Conservation (phyloP, 371 early-diverging fungal species). For the Mucor irregularis region DNA sequence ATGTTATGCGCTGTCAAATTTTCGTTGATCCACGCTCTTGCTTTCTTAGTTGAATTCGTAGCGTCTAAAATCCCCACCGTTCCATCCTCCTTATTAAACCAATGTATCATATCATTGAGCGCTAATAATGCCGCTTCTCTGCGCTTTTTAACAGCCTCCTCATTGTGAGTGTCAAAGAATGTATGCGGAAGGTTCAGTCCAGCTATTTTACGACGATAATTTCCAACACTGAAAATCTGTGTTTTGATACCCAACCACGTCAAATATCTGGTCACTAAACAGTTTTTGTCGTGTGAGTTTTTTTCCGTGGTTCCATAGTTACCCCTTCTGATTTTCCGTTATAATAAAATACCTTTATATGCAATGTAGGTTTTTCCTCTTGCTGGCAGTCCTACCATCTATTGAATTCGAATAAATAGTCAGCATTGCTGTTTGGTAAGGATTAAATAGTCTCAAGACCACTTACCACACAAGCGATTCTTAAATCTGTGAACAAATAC, state of each 20-base stretch:
- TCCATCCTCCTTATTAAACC: conserved; percentile 78
- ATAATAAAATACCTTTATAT: conserved; percentile 74
- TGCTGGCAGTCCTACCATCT: conserved; percentile 90
- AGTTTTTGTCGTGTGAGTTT: background rate
- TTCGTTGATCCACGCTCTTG: conserved; percentile 74
- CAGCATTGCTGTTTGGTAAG: background rate
- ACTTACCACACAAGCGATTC: conserved; percentile 41
- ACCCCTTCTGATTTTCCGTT: background rate
- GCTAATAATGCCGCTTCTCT: conserved; percentile 81
- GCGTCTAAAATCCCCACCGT: conserved; percentile 94
- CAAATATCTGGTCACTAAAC: conserved; percentile 83
- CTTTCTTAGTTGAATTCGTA: conserved; percentile 89
- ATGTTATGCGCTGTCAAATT: conserved; percentile 66
- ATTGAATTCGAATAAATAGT: background rate
- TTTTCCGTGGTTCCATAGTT: background rate
- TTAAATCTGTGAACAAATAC: conserved; percentile 26
- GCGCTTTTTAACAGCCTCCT: conserved; percentile 70
- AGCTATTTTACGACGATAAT: conserved; percentile 84
- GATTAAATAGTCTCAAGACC: background rate
- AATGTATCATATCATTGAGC: conserved; percentile 84
- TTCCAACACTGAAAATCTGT: conserved; percentile 91
- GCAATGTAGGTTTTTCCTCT: conserved; percentile 90
- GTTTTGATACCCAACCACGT: conserved; percentile 94
- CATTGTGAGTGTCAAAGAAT: conserved; percentile 90
- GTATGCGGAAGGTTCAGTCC: conserved; percentile 80